phyloP scores from a whole-genome alignment of 1,284 basidiomycete species.

The Tilletiopsis washingtonensis region DNA sequence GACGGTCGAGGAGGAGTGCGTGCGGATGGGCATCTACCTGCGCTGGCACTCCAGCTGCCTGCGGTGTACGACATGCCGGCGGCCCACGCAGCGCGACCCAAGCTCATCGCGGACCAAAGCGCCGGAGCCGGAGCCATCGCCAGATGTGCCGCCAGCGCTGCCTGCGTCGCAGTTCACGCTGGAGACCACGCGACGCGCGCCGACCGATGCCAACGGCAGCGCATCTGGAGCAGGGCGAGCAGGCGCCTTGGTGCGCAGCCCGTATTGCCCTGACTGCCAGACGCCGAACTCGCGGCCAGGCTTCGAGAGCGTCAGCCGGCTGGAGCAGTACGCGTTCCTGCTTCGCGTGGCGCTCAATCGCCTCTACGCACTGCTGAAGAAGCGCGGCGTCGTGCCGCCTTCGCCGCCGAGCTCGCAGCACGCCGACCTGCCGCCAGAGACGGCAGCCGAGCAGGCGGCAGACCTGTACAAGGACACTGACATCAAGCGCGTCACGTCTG shows the following conservation, averaged over 20 bases:
- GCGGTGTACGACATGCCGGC: constrained; percentile 65
- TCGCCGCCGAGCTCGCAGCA: constrained; percentile 52
- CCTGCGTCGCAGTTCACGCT: constrained; percentile 31
- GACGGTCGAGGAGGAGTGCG: constrained; percentile 95
- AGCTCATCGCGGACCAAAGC: constrained; percentile 7
- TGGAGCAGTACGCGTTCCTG: constrained; percentile 97
- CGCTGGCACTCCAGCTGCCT: constrained; percentile 94
- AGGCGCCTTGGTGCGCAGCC: background rate
- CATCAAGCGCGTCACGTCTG: constrained; percentile 84
- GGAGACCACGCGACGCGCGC: constrained; percentile 18
- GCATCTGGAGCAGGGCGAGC: constrained; percentile 4
- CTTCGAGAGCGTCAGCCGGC: constrained; percentile 81
- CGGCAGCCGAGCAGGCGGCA: constrained; percentile 15
- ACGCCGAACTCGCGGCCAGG: constrained; percentile 51
- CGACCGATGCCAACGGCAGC: constrained; percentile 3
- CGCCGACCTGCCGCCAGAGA: background rate
- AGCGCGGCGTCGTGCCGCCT: constrained; percentile 77
- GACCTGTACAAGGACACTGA: constrained; percentile 74
- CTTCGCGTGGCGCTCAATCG: constrained; percentile 89
- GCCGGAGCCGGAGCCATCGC: constrained; percentile 9
- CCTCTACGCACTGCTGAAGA: constrained; percentile 80
- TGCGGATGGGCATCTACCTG: constrained; percentile 81
- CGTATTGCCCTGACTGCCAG: constrained; percentile 67
- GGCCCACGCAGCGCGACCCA: constrained; percentile 16
- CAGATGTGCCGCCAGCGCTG: constrained; percentile 17